Base-by-base conservation (phyloP, 345 rosid species). In the Mercurialis annua region DNA sequence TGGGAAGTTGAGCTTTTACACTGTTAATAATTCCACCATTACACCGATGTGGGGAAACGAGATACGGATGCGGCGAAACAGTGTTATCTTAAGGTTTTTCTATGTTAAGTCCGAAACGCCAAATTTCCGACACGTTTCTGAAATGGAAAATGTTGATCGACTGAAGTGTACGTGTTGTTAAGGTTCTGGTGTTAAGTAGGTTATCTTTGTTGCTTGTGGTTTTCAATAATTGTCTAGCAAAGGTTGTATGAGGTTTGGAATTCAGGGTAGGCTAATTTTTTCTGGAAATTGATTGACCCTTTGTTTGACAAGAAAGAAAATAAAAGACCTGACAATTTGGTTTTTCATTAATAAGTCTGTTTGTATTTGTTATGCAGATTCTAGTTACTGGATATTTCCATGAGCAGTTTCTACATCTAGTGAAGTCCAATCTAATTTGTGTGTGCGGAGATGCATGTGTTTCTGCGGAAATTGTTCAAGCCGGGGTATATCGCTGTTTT, bases 401-500 rank as follows among this genome's bases (percentile, higher is more conserved):
- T 17, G 82, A 84, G 55, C 85, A 80, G 52, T 81, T 76, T 74
- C 79, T 64, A 47, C 82, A 85, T 73, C 82, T 84, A 27, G 85
- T 70, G 48, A 85, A 82, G 44, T 84, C 87, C 72, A 82, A 80
- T 64, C 71, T 94, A 58, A 75, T 76, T 67, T 94, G 92, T 79
- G 58, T 91, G 34, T 87, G 95, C 30, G 99, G 98, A 24, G 96
- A 86, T 59, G 60, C 72, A 21, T 75, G 77, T 72, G 79, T 83
- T 66, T 82, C 75, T 62, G 87, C 83, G 2, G 93, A 89, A 62
- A 67, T 82, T 73, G 65, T 94, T 72, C 96, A 89, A 70, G 69
- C 58, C 18, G 99, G 99, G 65, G 98, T 89, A 29, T 94, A 91
- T 74, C 87, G 96, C 55, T 89, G 99, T 81, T 81, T 82, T 30